Percentiles rank a stretch among this genome's conserved stretches.
phyloP scores from a whole-genome alignment of 495 filamentous ascomycete genomes.

The Xanthoparmelia taractica region DNA sequence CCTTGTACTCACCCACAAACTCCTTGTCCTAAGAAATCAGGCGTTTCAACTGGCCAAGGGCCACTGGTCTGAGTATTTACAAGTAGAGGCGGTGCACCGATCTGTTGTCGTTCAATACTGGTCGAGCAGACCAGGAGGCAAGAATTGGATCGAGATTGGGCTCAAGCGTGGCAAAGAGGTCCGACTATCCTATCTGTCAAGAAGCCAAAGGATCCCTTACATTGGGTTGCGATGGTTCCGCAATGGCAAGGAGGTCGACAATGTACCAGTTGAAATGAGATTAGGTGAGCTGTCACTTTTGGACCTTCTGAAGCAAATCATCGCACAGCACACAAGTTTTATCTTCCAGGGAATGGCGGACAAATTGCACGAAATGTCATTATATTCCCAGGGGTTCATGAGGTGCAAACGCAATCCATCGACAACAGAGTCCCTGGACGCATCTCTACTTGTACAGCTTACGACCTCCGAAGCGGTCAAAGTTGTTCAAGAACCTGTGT shows the following conservation, averaged over 20 bases:
- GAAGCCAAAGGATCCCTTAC: slow-evolving; percentile 37
- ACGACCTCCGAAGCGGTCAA: slow-evolving; percentile 48
- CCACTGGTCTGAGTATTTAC: slow-evolving; percentile 68
- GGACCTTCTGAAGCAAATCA: slow-evolving; percentile 59
- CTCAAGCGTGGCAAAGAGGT: slow-evolving; percentile 53
- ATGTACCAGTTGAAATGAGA: slow-evolving; percentile 57
- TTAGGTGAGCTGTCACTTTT: slow-evolving; percentile 61
- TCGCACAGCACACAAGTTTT: slow-evolving; percentile 63
- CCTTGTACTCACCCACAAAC: slow-evolving; percentile 78
- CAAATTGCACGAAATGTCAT: slow-evolving; percentile 45
- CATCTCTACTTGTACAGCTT: slow-evolving; percentile 58
- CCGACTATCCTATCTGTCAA: slow-evolving; percentile 32
- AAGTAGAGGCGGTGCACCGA: slow-evolving; percentile 67
- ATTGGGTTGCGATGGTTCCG: slow-evolving; percentile 79
- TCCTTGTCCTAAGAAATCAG: slow-evolving; percentile 69
- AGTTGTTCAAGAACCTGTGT: slow-evolving; percentile 61
- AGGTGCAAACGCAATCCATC: slow-evolving; percentile 49
- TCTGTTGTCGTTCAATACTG: slow-evolving; percentile 87
- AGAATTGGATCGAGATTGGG: slow-evolving; percentile 88
- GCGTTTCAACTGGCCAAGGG: slow-evolving; percentile 55
- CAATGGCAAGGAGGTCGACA: slow-evolving; percentile 62
- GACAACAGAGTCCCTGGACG: slow-evolving; percentile 54
- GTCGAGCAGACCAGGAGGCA: slow-evolving; percentile 55
- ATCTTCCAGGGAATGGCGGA: slow-evolving; percentile 54
- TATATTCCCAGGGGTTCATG: slow-evolving; percentile 51